Percentiles rank a stretch among this genome's conserved stretches.
These are phyloP conservation scores for Ascoidea tarda DNA, from an alignment of 805 yeast species.

Conservation along the genomic window DNA sequence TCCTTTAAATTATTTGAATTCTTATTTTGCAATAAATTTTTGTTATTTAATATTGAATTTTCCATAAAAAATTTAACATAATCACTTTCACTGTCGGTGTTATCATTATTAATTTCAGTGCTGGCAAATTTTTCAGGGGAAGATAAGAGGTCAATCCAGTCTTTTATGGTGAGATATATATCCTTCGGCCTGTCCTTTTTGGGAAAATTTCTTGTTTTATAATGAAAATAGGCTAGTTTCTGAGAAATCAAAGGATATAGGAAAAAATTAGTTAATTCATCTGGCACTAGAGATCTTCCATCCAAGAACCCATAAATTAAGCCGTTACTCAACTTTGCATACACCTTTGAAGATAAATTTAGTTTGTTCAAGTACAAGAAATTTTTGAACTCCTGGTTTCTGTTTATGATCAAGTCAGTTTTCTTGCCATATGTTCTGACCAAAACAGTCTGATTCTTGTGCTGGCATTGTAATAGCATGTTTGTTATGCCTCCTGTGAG, in stretches of 20 bases:
- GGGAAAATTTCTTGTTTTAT: constrained; percentile 11
- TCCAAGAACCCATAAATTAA: constrained; percentile 54
- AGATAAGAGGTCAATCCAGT: constrained; percentile 56
- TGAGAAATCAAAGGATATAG: constrained; percentile 48
- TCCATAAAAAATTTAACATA: constrained; percentile 14
- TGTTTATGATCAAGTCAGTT: constrained; percentile 55
- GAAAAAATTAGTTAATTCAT: constrained; percentile 32
- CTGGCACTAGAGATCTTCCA: constrained; percentile 45
- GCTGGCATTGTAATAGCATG: constrained; percentile 36
- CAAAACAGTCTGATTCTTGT: constrained; percentile 27
- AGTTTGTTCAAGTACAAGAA: constrained; percentile 48
- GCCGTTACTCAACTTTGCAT: constrained; percentile 60
- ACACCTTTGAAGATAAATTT: constrained; percentile 52
- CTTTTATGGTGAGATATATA: constrained; percentile 41
- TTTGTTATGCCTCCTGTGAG: constrained; percentile 54
- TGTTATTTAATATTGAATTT: constrained; percentile 18
- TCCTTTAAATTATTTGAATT: constrained; percentile 11
- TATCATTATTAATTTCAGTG: too few relatives aligned
- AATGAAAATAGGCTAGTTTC: constrained; percentile 62
- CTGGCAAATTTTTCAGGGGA: too few relatives aligned
- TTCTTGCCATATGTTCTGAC: constrained; percentile 68
- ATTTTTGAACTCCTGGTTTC: constrained; percentile 61
- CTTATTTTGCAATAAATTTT: constrained; percentile 13
- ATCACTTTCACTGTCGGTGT: constrained; percentile 22
- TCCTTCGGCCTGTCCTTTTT: constrained; percentile 8